Conservation (phyloP, 345 rosid species). For the Citrus sp. region DNA sequence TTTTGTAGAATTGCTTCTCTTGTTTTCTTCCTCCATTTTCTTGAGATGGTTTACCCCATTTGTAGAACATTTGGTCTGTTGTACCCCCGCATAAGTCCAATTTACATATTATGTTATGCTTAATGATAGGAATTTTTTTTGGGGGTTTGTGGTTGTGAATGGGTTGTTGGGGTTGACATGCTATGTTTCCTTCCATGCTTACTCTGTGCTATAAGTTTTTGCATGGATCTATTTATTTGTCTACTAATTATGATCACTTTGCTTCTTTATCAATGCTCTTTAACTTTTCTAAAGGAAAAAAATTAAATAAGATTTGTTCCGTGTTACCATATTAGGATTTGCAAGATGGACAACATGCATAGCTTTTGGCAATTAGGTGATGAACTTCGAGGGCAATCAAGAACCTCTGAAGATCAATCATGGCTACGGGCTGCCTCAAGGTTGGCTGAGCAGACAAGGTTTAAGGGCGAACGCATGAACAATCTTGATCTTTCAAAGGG, state of each 20-base stretch:
- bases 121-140: no score
- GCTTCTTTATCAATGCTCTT: neutral
- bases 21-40: neutral
- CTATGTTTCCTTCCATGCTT: neutral
- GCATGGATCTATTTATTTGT: neutral
- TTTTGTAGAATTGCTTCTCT: neutral
- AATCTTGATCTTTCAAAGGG: constrained; percentile 85
- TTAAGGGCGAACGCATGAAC: constrained; percentile 82
- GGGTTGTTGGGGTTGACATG: neutral
- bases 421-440: constrained; percentile 88
- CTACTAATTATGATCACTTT: neutral
- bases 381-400: constrained; percentile 89
- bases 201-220: neutral
- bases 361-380: constrained; percentile 97
- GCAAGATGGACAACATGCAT: constrained; percentile 53
- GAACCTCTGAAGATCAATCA: constrained; percentile 77
- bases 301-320: neutral
- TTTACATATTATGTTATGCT: neutral
- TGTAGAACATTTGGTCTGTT: neutral
- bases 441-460: constrained; percentile 82
- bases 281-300: neutral
- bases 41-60: neutral
- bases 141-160: neutral
- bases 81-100: neutral
- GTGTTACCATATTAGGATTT: constrained; percentile 12